Conservation (phyloP, 805 yeast species). For the Cyberlindnera suaveolens region DNA sequence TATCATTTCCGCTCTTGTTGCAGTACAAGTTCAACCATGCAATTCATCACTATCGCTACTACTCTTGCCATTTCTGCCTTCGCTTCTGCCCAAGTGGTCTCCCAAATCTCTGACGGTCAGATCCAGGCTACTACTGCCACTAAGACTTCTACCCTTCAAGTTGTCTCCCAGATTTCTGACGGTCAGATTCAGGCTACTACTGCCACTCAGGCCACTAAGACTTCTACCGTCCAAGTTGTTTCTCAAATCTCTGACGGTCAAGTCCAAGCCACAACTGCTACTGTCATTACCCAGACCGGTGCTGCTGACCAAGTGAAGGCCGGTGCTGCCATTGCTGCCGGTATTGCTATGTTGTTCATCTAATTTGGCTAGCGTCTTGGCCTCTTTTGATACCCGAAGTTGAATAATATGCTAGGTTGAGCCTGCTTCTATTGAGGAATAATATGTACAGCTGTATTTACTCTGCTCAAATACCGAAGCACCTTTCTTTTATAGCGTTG, state of each 20-base stretch:
- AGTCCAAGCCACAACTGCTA: conserved; percentile 17
- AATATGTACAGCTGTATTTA: too few relatives aligned
- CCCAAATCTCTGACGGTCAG: conserved; percentile 40
- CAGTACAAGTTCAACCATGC: conserved; percentile 9
- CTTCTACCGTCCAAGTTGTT: conserved; percentile 39
- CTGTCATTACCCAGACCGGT: conserved; percentile 25
- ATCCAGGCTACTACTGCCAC: conserved; percentile 23
- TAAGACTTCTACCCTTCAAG: conserved; percentile 8
- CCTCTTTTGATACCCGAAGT: not conserved
- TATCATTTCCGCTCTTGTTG: not conserved
- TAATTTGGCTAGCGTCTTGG: conserved; percentile 2
- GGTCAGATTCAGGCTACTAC: conserved; percentile 28
- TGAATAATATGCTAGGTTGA: too few relatives aligned
- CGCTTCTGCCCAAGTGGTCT: conserved; percentile 25
- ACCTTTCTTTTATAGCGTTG: too few relatives aligned
- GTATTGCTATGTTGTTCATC: conserved; percentile 18
- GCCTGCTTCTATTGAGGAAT: too few relatives aligned
- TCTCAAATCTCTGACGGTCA: conserved; percentile 52
- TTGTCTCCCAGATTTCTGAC: conserved; percentile 25
- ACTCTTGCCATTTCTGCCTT: conserved; percentile 11
- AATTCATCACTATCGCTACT: conserved; percentile 13
- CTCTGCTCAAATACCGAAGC: too few relatives aligned
- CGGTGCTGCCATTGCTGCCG: conserved; percentile 19
- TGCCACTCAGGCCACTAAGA: conserved; percentile 25
- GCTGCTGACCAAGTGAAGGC: conserved; percentile 17